Base-by-base conservation (phyloP, 2,329 filamentous ascomycete genomes). In the Talaromyces verruculosus region DNA sequence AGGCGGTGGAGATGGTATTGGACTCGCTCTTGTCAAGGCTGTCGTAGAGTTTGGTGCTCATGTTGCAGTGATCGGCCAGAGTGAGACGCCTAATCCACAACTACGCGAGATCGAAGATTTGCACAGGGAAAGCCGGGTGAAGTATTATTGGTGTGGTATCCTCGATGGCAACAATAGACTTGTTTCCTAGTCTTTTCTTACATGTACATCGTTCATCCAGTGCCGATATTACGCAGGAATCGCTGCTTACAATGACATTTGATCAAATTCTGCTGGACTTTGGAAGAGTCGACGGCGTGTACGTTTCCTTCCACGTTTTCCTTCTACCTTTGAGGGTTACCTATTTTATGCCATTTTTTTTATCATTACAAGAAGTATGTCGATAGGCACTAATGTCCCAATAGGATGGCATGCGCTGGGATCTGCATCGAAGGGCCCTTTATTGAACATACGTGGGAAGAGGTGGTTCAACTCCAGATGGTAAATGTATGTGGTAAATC, bases 391-490 rank as follows among this genome's bases (percentile, higher is more conserved):
- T 45, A n/a, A 43, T 6, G 4, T 43, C 10, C 8, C 17, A 43
- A 43, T n/a, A 43, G 41, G 41, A 43, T 43, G 8, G 41, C 41
- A 17, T 49, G 76, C 77, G 68, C 55, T 68, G 71, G 7, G 76
- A 71, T 69, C 71, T 75, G 30, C 69, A 71, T 7, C 77, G 75
- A 72, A 72, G 73, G n/a, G 70, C 67, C 19, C 72, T 77, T 60
- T 75, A 71, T 68, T 41, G 58, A 61, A 30, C 58, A 61, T 47
- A 47, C 37, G 30, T 61, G 58, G 58, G 58, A 61, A 49, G 59
- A 61, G 7, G 39, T 45, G 39, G 43, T 49, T 37, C 43, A 8
- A 49, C 22, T 61, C 17, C 59, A 47, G 10, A 61, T 47, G 39
- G 41, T 49, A 35, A 61, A 49, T 49, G 59, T 61, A 61, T 43